A percentile compares a stretch with the other conserved stretches of the same genome.
Evolutionary conservation across 169 alveolate species (phyloP).

Genomic region (Eimeria necatrix): DNA sequence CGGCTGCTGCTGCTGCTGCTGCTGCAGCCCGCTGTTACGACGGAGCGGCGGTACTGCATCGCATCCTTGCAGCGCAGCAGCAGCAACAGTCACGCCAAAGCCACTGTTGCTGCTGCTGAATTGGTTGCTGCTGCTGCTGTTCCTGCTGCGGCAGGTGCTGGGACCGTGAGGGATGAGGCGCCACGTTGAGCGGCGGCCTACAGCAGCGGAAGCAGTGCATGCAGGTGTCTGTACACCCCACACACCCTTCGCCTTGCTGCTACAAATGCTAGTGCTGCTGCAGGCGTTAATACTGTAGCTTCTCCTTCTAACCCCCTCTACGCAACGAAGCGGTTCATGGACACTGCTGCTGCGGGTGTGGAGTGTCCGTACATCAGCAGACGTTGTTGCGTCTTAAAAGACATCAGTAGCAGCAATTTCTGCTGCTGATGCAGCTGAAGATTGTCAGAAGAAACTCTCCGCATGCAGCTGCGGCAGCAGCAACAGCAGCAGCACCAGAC

Average conservation of each 20-base stretch:
- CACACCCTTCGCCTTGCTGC: neutral
- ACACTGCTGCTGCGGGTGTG: neutral
- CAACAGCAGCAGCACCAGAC: slow-evolving; percentile 23
- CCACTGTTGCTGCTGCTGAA: slow-evolving; percentile 49
- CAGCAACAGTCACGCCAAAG: neutral
- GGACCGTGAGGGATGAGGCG: neutral
- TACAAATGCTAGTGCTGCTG: neutral
- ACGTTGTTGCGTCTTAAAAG: neutral
- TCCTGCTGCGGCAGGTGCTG: slow-evolving; percentile 14
- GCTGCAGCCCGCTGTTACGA: slow-evolving; percentile 11
- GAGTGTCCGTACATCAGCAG: neutral
- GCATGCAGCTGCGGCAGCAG: neutral
- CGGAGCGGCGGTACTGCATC: slow-evolving; percentile 30
- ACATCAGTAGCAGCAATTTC: neutral
- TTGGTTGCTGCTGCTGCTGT: slow-evolving; percentile 19
- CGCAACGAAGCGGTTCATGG: neutral
- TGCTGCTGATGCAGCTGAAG: neutral
- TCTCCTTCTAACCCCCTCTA: neutral
- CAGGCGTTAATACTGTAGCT: slow-evolving; percentile 11
- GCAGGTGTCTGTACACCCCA: neutral
- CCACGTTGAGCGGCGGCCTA: neutral
- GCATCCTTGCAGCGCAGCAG: slow-evolving; percentile 38
- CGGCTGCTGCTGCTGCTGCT: neutral
- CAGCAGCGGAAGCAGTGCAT: neutral
- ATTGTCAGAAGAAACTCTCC: too few species aligned